Percentiles rank a stretch among this genome's conserved stretches.
phyloP scores from a whole-genome alignment of 2,329 filamentous ascomycete species.

The Aspergillus candidus region DNA sequence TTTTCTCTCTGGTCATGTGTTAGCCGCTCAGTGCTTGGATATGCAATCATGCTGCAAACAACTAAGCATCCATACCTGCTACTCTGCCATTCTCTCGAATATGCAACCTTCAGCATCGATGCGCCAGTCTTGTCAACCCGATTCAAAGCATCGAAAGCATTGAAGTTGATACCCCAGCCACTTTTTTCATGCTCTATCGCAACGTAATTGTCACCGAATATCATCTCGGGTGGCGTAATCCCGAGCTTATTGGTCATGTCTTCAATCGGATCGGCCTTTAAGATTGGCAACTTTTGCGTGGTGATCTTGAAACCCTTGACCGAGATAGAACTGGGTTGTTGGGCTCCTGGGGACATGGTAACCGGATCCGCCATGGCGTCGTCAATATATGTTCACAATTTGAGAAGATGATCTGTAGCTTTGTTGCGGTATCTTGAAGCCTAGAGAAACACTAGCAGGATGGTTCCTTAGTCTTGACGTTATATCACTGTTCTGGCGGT shows the following conservation, averaged over 20 bases:
- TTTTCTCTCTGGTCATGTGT: constrained; percentile 58
- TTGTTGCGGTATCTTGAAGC: no score
- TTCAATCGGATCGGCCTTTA: constrained; percentile 86
- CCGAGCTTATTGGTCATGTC: constrained; percentile 70
- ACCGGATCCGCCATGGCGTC: constrained; percentile 41
- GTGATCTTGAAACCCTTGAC: constrained; percentile 67
- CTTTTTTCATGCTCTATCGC: constrained; percentile 64
- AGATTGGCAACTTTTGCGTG: constrained; percentile 87
- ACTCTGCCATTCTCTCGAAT: constrained; percentile 81
- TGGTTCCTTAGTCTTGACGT: no score
- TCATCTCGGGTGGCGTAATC: constrained; percentile 96
- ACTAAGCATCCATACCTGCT: constrained; percentile 46
- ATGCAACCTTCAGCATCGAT: constrained; percentile 87
- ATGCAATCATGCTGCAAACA: neutral
- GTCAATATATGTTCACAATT: no score
- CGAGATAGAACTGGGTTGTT: constrained; percentile 50
- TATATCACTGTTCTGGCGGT: no score
- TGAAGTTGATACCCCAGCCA: constrained; percentile 77
- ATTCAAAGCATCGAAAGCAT: constrained; percentile 80
- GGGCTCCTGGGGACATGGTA: constrained; percentile 46
- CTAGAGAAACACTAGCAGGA: no score
- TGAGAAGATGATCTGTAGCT: no score
- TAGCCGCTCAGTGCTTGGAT: constrained; percentile 25
- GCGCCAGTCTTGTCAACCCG: constrained; percentile 87
- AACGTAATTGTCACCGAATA: constrained; percentile 92